Percentiles rank a stretch among this genome's conserved stretches.
These are phyloP conservation scores for Rhodotorula sp. DNA, from an alignment of 1,284 basidiomycete genomes.

Conservation along the genomic window DNA sequence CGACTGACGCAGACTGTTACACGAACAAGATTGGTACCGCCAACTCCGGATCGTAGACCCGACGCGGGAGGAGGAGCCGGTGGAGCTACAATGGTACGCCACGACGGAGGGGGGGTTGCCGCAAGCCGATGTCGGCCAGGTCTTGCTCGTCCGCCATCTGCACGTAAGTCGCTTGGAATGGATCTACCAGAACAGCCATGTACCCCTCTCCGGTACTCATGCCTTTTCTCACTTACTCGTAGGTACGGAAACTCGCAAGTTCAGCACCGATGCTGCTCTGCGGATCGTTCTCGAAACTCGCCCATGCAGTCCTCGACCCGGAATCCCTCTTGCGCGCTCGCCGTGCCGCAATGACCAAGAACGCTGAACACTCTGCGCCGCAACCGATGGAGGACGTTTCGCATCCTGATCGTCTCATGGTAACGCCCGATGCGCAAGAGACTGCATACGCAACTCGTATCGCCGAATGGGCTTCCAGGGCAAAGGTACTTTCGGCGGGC, in stretches of 20 bases:
- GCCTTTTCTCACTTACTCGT: too few species aligned
- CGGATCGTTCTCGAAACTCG: not conserved
- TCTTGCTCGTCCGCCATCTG: not conserved
- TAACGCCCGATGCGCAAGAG: too few species aligned
- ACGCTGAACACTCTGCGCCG: not conserved
- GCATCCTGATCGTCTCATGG: too few species aligned
- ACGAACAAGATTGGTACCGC: constrained; percentile 9
- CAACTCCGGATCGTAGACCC: not conserved
- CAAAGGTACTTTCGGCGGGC: too few species aligned
- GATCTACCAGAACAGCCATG: too few species aligned
- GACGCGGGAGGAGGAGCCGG: not conserved
- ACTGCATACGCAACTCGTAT: too few species aligned
- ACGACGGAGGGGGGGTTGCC: not conserved
- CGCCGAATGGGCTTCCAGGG: too few species aligned
- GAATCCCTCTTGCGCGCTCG: not conserved
- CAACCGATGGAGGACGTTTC: too few species aligned
- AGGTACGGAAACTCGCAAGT: not conserved
- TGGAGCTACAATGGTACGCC: constrained; percentile 26
- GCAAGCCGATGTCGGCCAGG: not conserved
- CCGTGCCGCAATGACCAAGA: not conserved
- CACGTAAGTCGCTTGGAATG: not conserved
- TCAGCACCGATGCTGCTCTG: constrained; percentile 1
- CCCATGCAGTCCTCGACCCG: not conserved
- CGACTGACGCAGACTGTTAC: not conserved
- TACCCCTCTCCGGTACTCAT: too few species aligned